phyloP scores from a whole-genome alignment of 202 grass and related monocot species.

The Miscanthus sacchariflorus region DNA sequence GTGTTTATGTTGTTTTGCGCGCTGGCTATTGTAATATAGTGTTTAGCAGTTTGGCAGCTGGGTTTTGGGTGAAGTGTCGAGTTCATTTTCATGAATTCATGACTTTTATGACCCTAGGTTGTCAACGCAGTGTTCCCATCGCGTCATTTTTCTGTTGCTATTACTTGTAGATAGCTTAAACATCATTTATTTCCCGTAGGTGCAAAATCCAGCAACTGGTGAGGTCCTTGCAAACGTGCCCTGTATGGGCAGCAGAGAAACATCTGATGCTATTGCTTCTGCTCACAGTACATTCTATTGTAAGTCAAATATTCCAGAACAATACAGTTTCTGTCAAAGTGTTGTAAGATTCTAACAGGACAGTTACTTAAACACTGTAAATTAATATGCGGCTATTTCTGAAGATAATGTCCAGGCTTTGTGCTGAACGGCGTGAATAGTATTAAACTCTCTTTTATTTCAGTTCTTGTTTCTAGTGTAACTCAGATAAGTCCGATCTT shows the following conservation, averaged over 20 bases:
- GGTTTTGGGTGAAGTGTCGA: background rate
- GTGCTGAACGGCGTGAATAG: background rate
- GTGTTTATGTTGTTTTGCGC: background rate
- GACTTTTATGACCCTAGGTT: background rate
- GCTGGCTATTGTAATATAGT: background rate
- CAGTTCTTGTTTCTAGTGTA: background rate
- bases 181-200: constrained; percentile 48
- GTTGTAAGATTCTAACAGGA: constrained; percentile 13
- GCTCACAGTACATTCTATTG: constrained; percentile 73
- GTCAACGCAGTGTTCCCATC: background rate
- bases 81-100: background rate
- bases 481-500: background rate
- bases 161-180: background rate
- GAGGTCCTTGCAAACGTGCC: constrained; percentile 83
- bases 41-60: background rate
- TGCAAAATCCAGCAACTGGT: constrained; percentile 94
- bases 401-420: background rate
- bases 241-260: constrained; percentile 92
- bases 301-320: constrained; percentile 53
- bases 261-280: constrained; percentile 90
- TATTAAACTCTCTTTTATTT: background rate
- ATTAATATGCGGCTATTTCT: background rate
- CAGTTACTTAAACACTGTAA: constrained; percentile 8
- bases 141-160: background rate
- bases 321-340: background rate